Base-by-base conservation (phyloP, 768 basidiomycete genomes). In the Suillus cothurnatus region DNA sequence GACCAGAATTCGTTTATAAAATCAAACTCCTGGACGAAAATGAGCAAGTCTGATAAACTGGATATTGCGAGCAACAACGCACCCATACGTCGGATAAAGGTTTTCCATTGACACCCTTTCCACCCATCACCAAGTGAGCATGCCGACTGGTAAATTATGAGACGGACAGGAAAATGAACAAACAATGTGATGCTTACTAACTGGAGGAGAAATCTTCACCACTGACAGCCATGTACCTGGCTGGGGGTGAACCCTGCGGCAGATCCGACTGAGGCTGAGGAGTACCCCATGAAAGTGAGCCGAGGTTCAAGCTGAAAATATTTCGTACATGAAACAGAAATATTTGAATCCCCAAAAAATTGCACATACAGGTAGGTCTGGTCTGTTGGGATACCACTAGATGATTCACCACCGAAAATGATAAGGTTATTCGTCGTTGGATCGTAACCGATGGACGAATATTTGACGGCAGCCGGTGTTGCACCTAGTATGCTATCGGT, bases 1-100 rank as follows among this genome's bases (percentile, higher is more conserved):
- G 88, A 82, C 93, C 93, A 94, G 72, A 94, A 94, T 64, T 92
- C 81, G 70, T 87, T 88, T 64, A 73, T 83, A 70, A 88, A 93
- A 75, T 92, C 90, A 70, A 82, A 94, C 77, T 92, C 91, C 91
- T 93, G 70, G 31, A n/a, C 57, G 45, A 52, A 39, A 6, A 41
- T 73, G 49, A 74, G 66, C 28, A 63, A 36, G 32, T 12, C 36
- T 53, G 32, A 2, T 50, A 56, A 59, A 28, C 28, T 39, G 7
- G 45, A 15, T 5, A 36, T 38, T 56, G 26, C 64, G 34, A 65
- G 3, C 59, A 61, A 26, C 11, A 74, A 74, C 85, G 69, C 74
- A 93, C 93, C 92, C 92, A 94, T 64, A 87, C 83, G 71, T 94
- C 93, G 4, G 82, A 80, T 65, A 93, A 76, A 19, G 88, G 80